phyloP scores from a whole-genome alignment of 257 asterid genomes.

The Solanum chiquidenum region DNA sequence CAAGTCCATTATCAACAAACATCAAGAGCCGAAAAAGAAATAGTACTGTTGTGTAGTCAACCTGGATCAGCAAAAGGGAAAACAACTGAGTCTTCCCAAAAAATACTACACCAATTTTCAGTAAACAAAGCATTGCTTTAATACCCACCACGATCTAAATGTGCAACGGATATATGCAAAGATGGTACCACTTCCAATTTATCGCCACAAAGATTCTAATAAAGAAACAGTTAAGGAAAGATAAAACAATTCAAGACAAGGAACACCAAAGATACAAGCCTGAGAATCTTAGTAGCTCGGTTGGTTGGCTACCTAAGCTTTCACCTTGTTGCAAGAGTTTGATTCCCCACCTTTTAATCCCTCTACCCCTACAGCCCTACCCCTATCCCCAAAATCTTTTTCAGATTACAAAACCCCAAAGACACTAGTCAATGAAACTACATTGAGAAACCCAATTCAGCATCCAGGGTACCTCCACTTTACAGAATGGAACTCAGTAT shows the following conservation, averaged over 20 bases:
- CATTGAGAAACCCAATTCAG: neutral
- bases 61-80: constrained; percentile 30
- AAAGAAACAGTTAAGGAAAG: constrained; percentile 22
- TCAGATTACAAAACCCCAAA: neutral
- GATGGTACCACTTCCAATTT: constrained; percentile 76
- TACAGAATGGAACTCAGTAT: neutral
- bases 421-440: neutral
- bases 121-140: neutral
- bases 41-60: constrained; percentile 62
- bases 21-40: constrained; percentile 85
- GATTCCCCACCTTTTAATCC: neutral
- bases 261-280: neutral
- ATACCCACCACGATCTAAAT: constrained; percentile 90
- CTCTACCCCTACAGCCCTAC: too few relatives aligned
- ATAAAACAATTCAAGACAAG: neutral
- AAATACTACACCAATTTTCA: neutral
- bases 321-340: neutral
- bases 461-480: neutral
- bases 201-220: constrained; percentile 75
- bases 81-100: neutral
- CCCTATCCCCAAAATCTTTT: neutral
- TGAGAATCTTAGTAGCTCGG: too few relatives aligned
- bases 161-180: constrained; percentile 72
- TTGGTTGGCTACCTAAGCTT: too few relatives aligned
- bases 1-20: constrained; percentile 93